Evolutionary conservation across 2,329 filamentous ascomycete species (phyloP).

Genomic region (Zymoseptoria ardabiliae): DNA sequence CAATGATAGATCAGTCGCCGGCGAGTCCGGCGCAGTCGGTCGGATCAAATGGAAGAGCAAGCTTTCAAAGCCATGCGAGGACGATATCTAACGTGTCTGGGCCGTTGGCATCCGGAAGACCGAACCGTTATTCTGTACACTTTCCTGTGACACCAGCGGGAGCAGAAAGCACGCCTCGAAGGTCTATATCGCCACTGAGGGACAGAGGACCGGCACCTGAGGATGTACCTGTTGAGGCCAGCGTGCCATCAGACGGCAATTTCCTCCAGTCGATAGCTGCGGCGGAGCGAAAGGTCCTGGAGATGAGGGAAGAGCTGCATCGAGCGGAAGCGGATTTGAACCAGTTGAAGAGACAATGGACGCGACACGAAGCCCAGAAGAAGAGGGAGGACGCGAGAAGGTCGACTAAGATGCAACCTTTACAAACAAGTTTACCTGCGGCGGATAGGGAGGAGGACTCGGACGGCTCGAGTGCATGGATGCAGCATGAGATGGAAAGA

Average conservation of each 20-base stretch:
- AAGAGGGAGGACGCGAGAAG: slow-evolving; percentile 62
- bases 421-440: slow-evolving; percentile 38
- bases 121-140: slow-evolving; percentile 43
- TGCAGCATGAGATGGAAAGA: slow-evolving; percentile 61
- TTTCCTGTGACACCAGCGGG: slow-evolving; percentile 40
- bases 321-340: slow-evolving; percentile 72
- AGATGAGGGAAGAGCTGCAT: slow-evolving; percentile 81
- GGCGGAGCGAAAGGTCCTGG: slow-evolving; percentile 83
- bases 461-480: slow-evolving; percentile 38
- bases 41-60: slow-evolving; percentile 12
- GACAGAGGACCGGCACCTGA: slow-evolving; percentile 14
- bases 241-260: slow-evolving; percentile 34
- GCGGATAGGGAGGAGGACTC: slow-evolving; percentile 8
- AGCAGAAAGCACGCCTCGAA: slow-evolving; percentile 26
- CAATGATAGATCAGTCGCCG: slow-evolving; percentile 2
- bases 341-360: slow-evolving; percentile 77
- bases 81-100: slow-evolving; percentile 23
- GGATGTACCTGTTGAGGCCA: slow-evolving; percentile 35
- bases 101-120: slow-evolving; percentile 10
- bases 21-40: slow-evolving; percentile 12
- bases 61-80: slow-evolving; percentile 24
- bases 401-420: slow-evolving; percentile 51
- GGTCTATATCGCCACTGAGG: slow-evolving; percentile 27
- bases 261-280: slow-evolving; percentile 86
- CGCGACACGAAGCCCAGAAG: slow-evolving; percentile 65